These are phyloP conservation scores for Pythium rishiriense DNA, from an alignment of 352 stramenopile genomes.

Conservation along the genomic window DNA sequence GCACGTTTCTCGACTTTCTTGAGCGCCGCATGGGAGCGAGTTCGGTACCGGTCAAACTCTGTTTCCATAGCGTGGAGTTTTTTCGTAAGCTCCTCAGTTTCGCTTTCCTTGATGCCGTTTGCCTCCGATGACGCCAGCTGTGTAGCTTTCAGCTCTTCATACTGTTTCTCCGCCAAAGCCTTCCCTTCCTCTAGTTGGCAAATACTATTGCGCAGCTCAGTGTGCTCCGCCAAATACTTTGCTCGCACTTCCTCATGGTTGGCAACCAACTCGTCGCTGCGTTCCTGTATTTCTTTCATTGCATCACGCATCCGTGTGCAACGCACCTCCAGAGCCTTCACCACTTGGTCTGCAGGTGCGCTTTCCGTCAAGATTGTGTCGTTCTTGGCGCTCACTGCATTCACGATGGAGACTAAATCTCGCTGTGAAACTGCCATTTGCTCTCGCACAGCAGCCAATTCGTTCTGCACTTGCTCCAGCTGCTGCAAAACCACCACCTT, in stretches of 20 bases:
- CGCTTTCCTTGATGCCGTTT: slow-evolving; percentile 18
- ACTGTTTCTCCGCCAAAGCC: slow-evolving; percentile 24
- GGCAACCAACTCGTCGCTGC: not conserved
- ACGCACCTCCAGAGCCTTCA: not conserved
- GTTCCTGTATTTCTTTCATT: not conserved
- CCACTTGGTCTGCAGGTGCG: not conserved
- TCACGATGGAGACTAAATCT: not conserved
- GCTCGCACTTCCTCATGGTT: not conserved
- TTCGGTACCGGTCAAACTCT: slow-evolving; percentile 73
- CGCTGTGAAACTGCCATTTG: not conserved
- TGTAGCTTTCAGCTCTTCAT: slow-evolving; percentile 29
- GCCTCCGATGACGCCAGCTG: slow-evolving; percentile 10
- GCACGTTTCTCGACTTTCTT: slow-evolving; percentile 84
- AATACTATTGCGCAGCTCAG: not conserved
- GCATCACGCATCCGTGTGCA: not conserved
- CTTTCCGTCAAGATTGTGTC: not conserved
- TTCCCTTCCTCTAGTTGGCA: slow-evolving; percentile 11
- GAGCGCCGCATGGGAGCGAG: slow-evolving; percentile 62
- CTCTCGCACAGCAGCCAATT: not conserved
- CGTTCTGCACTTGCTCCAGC: not conserved
- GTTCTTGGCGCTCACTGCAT: not conserved
- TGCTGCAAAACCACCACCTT: not conserved
- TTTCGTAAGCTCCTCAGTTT: slow-evolving; percentile 31
- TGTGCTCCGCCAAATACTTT: not conserved
- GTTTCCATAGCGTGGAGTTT: slow-evolving; percentile 38